Evolutionary conservation across 2,329 filamentous ascomycete genomes (phyloP).

Genomic region (Penicillium sp.): DNA sequence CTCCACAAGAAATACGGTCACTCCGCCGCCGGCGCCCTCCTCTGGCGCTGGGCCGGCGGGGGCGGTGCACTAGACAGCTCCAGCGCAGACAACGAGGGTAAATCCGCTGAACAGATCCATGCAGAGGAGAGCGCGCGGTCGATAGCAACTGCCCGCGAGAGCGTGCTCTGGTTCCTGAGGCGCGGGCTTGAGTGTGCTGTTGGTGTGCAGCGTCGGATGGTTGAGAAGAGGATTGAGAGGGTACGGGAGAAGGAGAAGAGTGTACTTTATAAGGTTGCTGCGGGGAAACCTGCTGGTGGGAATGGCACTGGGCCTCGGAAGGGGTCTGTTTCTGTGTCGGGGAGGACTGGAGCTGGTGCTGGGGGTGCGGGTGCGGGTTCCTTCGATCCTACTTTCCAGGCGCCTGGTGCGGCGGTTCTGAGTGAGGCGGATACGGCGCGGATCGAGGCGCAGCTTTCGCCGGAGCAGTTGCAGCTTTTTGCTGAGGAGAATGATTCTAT

Average conservation of each 20-base stretch:
- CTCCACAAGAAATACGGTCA: conserved; percentile 71
- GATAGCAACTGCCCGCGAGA: conserved; percentile 71
- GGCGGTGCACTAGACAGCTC: conserved; percentile 40
- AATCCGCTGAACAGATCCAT: conserved; percentile 64
- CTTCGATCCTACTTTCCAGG: conserved; percentile 15
- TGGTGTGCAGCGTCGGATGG: conserved; percentile 82
- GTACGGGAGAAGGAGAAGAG: conserved; percentile 89
- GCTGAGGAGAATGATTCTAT: conserved; percentile 90
- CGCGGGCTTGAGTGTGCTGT: conserved; percentile 74
- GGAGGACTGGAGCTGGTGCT: background rate
- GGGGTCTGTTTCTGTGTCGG: background rate
- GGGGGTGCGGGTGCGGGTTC: background rate
- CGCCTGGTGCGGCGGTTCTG: conserved; percentile 29
- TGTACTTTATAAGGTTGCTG: conserved; percentile 66
- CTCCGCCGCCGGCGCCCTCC: conserved; percentile 42
- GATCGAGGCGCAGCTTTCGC: conserved; percentile 64
- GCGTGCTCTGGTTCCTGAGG: conserved; percentile 78
- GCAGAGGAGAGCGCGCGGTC: conserved; percentile 71
- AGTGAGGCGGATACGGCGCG: conserved; percentile 37
- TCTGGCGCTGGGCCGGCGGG: conserved; percentile 59
- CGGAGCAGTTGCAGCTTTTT: conserved; percentile 89
- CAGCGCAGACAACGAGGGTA: conserved; percentile 50
- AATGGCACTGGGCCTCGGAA: background rate
- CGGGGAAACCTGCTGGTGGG: conserved; percentile 18
- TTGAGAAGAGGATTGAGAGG: conserved; percentile 80